Percentiles rank a stretch among this genome's conserved stretches.
These are phyloP conservation scores for Clarireedia hainanense DNA, from an alignment of 2,329 filamentous ascomycete species.

Conservation along the genomic window DNA sequence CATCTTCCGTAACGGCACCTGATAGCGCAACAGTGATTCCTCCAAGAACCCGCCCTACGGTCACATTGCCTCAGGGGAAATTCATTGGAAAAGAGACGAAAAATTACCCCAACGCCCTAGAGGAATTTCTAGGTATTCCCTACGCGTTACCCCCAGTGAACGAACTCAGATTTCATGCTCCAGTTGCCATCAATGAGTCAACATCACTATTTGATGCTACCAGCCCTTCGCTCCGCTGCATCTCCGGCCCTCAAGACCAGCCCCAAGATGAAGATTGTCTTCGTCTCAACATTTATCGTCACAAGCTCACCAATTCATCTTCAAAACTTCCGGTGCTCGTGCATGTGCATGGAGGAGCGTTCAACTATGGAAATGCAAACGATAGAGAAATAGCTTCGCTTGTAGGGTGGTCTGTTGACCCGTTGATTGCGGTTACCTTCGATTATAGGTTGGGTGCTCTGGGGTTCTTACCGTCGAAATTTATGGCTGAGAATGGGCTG, in stretches of 20 bases:
- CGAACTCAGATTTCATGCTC: slow-evolving; percentile 37
- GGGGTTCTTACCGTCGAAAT: slow-evolving; percentile 56
- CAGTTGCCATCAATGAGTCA: slow-evolving; percentile 16
- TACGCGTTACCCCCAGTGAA: slow-evolving; percentile 41
- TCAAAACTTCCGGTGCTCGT: slow-evolving; percentile 42
- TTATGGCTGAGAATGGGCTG: slow-evolving; percentile 46
- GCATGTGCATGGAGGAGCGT: slow-evolving; percentile 57
- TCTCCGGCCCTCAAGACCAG: slow-evolving; percentile 14
- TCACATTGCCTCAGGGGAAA: slow-evolving; percentile 22
- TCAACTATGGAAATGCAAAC: slow-evolving; percentile 44
- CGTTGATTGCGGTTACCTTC: slow-evolving; percentile 51
- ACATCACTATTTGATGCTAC: slow-evolving; percentile 30
- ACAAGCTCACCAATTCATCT: slow-evolving; percentile 16
- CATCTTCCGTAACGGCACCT: neutral
- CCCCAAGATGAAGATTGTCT: slow-evolving; percentile 42
- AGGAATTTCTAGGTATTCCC: slow-evolving; percentile 40
- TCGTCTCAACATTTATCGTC: slow-evolving; percentile 41
- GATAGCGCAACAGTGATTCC: neutral
- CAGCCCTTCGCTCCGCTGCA: slow-evolving; percentile 28
- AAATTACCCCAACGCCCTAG: slow-evolving; percentile 21
- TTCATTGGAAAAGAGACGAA: slow-evolving; percentile 18
- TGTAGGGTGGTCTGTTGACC: slow-evolving; percentile 44
- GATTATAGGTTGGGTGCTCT: slow-evolving; percentile 58
- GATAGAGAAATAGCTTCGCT: slow-evolving; percentile 43
- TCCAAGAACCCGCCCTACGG: neutral